Evolutionary conservation across 306 rosid species (phyloP), one percentile per base, ranked within the genome.

Genomic region (Malus orientalis): DNA sequence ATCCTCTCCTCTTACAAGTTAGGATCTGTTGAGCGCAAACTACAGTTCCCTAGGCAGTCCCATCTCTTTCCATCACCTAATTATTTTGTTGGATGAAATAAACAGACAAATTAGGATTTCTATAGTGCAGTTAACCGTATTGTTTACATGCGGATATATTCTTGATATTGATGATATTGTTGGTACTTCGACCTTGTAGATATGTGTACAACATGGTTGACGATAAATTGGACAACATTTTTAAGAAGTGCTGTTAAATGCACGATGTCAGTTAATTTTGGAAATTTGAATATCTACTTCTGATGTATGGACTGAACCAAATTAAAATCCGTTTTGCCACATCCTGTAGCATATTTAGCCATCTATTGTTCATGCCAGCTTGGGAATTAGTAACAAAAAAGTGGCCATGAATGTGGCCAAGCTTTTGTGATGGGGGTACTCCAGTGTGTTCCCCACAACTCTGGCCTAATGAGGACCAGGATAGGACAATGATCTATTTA

Each of bases 31-130:
- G 86, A 83, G 70, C 88, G 88, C 93, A 72, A 78, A 76, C 53
- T 55, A 76, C 66, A 93, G 73, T 62, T 88, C 87, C 87, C 82
- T 81, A 0, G 78, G 82, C 77, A 90, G 83, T 18, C 89, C 97
- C 66, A 86, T 79, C 14, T 73, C 83, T 65, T 51, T 84, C 97
- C 97, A 92, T 96, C 92, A 87, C 64, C 96, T 82, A 66, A 30
- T n/a, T 49, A 49, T 4, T 49, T 15, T 47, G 54, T 47, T 49
- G 19, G 55, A 49, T 49, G 20, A 49, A 49, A 49, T 49, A 14
- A 4, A 49, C 3, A 49, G 20, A 49, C 55, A 49, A 49, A 47
- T 47, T 47, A 47, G 54, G 54, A 16, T 47, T 47, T 47, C 54
- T 4, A 47, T 14, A 47, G 19, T 47, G 54, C 54, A 47, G 19